These are phyloP conservation scores for Protomyces lactucae-debilis DNA, from an alignment of 1,139 yeast species.

Conservation along the genomic window DNA sequence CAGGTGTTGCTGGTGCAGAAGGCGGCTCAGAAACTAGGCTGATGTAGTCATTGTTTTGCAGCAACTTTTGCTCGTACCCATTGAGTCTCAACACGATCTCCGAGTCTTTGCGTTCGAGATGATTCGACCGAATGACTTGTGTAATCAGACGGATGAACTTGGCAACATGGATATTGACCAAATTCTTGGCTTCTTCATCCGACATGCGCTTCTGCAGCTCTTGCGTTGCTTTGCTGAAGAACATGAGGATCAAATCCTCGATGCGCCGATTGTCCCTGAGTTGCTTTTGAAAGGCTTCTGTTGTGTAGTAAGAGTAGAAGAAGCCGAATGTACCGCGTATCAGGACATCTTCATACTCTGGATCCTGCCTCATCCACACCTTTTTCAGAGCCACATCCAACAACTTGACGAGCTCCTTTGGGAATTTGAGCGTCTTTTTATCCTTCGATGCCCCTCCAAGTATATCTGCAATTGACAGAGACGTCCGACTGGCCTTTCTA, in stretches of 20 bases:
- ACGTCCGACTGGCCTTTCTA: not conserved
- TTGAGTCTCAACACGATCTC: conserved; percentile 8
- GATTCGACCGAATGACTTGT: conserved; percentile 43
- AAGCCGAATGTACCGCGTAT: conserved; percentile 26
- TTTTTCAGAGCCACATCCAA: conserved; percentile 12
- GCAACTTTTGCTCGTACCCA: conserved; percentile 16
- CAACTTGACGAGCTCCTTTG: conserved; percentile 25
- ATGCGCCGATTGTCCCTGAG: conserved; percentile 46
- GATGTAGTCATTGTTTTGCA: not conserved
- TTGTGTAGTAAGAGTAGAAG: conserved; percentile 36
- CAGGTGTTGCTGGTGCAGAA: not conserved
- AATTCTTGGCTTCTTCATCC: conserved; percentile 45
- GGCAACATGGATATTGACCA: conserved; percentile 54
- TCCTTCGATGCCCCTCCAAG: conserved; percentile 11
- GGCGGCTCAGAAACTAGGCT: not conserved
- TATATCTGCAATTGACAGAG: conserved; percentile 8
- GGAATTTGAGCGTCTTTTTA: conserved; percentile 13
- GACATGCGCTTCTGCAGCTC: conserved; percentile 52
- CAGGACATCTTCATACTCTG: conserved; percentile 22
- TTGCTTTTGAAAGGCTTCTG: conserved; percentile 41
- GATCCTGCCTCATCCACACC: conserved; percentile 27
- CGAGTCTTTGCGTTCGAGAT: conserved; percentile 5
- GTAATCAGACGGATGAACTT: conserved; percentile 53
- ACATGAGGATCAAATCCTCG: conserved; percentile 62
- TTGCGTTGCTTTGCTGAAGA: conserved; percentile 59